A percentile compares a stretch with the other conserved stretches of the same genome.
Conservation (phyloP, 352 stramenopile species). For the Pythium folliculosum region DNA sequence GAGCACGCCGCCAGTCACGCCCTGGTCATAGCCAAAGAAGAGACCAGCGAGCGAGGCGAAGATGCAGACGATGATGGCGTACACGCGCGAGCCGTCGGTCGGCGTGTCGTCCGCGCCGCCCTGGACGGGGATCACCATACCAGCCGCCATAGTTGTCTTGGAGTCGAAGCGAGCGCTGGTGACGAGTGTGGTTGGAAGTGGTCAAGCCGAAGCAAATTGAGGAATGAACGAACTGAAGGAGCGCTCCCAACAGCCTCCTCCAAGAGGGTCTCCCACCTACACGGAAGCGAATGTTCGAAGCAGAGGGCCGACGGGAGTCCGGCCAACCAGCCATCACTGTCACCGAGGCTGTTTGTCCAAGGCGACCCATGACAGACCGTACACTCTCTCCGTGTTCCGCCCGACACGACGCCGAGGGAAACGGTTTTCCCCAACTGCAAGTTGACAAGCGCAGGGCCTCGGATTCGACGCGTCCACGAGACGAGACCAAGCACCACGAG, state of each 20-base stretch:
- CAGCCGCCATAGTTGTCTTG: slow-evolving; percentile 17
- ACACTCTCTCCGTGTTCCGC: neutral
- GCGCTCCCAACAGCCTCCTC: neutral
- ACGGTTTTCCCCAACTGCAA: slow-evolving; percentile 9
- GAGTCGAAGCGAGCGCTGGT: neutral
- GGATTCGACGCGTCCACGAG: neutral
- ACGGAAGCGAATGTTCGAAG: neutral
- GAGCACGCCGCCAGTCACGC: slow-evolving; percentile 29
- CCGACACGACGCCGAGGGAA: neutral
- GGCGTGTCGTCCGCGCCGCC: slow-evolving; percentile 16
- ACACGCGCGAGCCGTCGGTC: slow-evolving; percentile 28
- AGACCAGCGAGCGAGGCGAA: slow-evolving; percentile 31
- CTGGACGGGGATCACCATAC: slow-evolving; percentile 13
- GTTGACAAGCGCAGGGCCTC: slow-evolving; percentile 2
- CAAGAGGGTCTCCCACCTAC: neutral
- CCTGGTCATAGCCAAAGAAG: slow-evolving; percentile 33
- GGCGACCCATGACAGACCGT: neutral
- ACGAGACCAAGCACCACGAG: slow-evolving; percentile 1
- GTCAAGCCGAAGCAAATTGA: slow-evolving; percentile 4
- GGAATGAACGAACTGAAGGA: neutral
- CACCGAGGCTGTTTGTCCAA: no score
- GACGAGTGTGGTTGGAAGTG: neutral
- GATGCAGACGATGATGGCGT: slow-evolving; percentile 29
- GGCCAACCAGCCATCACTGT: neutral
- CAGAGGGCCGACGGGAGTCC: neutral